Evolutionary conservation across 768 basidiomycete genomes (phyloP).

Genomic region (Boletus vermiculosoides): DNA sequence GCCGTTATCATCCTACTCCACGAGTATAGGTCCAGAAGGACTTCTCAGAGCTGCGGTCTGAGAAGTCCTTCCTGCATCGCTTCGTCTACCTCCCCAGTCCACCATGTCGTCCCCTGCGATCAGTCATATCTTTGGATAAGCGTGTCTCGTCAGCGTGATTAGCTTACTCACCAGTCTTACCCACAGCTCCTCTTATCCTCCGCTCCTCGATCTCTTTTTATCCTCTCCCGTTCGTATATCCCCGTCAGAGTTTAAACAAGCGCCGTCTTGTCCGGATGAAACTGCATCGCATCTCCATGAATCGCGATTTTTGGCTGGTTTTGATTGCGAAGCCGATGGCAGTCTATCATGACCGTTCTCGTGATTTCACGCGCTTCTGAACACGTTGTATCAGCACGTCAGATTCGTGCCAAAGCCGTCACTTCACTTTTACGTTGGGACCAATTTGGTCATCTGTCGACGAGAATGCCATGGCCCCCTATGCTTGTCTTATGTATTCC

Average conservation of each 20-base stretch:
- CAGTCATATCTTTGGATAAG: conserved; percentile 21
- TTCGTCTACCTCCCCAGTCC: conserved; percentile 22
- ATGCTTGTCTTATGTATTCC: conserved; percentile 37
- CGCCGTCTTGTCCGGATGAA: conserved; percentile 19
- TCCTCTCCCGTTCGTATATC: conserved; percentile 4
- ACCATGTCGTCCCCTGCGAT: conserved; percentile 16
- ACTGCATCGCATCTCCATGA: conserved; percentile 17
- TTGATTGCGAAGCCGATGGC: conserved; percentile 28
- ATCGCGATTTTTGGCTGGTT: conserved; percentile 23
- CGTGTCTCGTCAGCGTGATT: conserved; percentile 19
- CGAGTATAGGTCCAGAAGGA: conserved; percentile 22
- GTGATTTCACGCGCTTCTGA: conserved; percentile 36
- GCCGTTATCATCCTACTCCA: conserved; percentile 26
- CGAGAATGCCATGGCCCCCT: conserved; percentile 31
- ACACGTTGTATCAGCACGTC: conserved; percentile 38
- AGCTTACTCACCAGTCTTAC: conserved; percentile 21
- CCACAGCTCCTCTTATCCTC: conserved; percentile 15
- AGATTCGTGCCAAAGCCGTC: conserved; percentile 32
- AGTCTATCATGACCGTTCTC: conserved; percentile 34
- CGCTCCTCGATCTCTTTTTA: conserved; percentile 6
- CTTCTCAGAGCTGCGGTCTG: conserved; percentile 22
- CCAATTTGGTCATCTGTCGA: conserved; percentile 20
- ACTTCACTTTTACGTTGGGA: conserved; percentile 35
- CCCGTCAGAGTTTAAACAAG: conserved; percentile 10
- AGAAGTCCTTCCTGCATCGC: conserved; percentile 28